A percentile compares a stretch with the other conserved stretches of the same genome.
phyloP scores from a whole-genome alignment of 352 stramenopile species.

The Globisporangium barbulae region DNA sequence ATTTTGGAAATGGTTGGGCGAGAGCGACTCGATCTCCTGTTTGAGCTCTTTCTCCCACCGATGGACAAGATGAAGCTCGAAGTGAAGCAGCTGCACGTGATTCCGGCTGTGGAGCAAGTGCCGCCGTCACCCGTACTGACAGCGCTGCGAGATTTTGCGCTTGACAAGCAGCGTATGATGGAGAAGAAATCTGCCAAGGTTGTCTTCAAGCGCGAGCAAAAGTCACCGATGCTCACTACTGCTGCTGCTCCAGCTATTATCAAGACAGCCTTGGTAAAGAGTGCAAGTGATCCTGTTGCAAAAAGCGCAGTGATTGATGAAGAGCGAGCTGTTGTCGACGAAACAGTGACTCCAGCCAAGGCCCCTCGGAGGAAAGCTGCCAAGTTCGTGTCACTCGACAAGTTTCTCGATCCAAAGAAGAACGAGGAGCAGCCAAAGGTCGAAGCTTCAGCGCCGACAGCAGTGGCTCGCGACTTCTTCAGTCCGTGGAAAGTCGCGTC shows the following conservation, averaged over 20 bases:
- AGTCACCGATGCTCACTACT: background rate
- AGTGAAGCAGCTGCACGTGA: slow-evolving; percentile 8
- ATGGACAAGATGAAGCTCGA: slow-evolving; percentile 16
- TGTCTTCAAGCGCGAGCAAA: background rate
- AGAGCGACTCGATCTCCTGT: slow-evolving; percentile 58
- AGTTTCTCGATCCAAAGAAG: slow-evolving; percentile 34
- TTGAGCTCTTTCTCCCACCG: slow-evolving; percentile 57
- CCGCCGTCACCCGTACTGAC: slow-evolving; percentile 8
- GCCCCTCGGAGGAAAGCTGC: slow-evolving; percentile 22
- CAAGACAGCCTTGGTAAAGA: background rate
- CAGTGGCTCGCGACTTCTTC: slow-evolving; percentile 7
- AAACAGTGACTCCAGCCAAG: background rate
- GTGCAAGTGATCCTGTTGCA: background rate
- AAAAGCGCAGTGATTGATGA: background rate
- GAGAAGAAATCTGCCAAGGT: slow-evolving; percentile 10
- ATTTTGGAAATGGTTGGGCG: slow-evolving; percentile 59
- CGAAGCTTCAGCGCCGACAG: background rate
- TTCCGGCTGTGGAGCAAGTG: background rate
- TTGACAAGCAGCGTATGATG: slow-evolving; percentile 7
- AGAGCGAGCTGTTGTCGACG: background rate
- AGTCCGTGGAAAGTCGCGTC: slow-evolving; percentile 19
- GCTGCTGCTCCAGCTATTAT: background rate
- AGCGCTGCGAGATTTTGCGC: slow-evolving; percentile 11
- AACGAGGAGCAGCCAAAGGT: slow-evolving; percentile 17
- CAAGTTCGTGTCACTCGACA: slow-evolving; percentile 60